These are phyloP conservation scores for Suhomyces terraborum DNA, from an alignment of 1,139 yeast species.

Conservation along the genomic window DNA sequence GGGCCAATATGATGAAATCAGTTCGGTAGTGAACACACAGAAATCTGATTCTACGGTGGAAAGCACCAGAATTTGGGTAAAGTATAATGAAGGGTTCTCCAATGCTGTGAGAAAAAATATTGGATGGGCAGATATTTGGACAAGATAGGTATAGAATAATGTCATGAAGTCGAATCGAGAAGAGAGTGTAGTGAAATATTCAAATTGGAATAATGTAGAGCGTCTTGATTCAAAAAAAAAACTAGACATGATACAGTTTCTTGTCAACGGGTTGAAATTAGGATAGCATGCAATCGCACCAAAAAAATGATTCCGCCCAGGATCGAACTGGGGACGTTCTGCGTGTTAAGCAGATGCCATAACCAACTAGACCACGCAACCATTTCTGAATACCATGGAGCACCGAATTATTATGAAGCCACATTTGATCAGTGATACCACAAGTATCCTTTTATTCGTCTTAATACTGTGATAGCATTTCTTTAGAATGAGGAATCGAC, in stretches of 20 bases:
- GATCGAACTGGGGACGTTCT: slow-evolving; percentile 99
- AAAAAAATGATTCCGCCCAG: slow-evolving; percentile 87
- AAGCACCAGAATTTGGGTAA: slow-evolving; percentile 73
- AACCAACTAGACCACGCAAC: slow-evolving; percentile 93
- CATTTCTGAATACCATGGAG: slow-evolving; percentile 18
- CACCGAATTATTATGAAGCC: too few species aligned
- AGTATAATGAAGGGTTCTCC: slow-evolving; percentile 90
- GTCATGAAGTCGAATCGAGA: too few species aligned
- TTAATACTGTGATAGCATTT: too few species aligned
- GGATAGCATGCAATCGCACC: too few species aligned
- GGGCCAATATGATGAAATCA: slow-evolving; percentile 38
- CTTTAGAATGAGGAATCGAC: too few species aligned
- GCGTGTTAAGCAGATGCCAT: slow-evolving; percentile 99
- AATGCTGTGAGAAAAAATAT: slow-evolving; percentile 89
- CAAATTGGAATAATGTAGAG: too few species aligned
- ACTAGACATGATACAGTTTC: too few species aligned
- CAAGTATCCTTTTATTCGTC: too few species aligned
- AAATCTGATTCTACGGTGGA: slow-evolving; percentile 12
- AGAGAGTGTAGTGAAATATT: too few species aligned
- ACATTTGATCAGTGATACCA: too few species aligned
- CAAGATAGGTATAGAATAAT: slow-evolving; percentile 11
- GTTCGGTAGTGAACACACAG: slow-evolving; percentile 24
- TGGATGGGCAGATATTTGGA: slow-evolving; percentile 76
- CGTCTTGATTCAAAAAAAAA: too few species aligned
- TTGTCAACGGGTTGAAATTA: too few species aligned